Evolutionary conservation across 225 moss, liverwort and hornwort genomes (phyloP).

Genomic region (Bryum argenteum): DNA sequence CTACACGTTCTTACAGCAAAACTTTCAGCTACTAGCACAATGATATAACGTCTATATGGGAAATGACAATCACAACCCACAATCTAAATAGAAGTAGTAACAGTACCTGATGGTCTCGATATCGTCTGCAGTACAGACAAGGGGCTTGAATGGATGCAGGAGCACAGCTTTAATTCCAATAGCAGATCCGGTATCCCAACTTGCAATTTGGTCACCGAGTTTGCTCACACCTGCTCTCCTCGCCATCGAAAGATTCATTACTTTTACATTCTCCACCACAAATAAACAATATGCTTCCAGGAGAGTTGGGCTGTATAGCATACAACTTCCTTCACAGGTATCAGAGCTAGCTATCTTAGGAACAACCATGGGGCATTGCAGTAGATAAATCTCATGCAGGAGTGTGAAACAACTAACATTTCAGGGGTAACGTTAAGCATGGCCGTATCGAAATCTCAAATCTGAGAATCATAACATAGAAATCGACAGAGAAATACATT

Average conservation of each 20-base stretch:
- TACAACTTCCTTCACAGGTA: slow-evolving; percentile 5
- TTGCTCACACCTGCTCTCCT: slow-evolving; percentile 66
- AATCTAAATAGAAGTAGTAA: slow-evolving; percentile 29
- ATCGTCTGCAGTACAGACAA: slow-evolving; percentile 75
- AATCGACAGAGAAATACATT: slow-evolving; percentile 9
- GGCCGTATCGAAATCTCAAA: slow-evolving; percentile 6
- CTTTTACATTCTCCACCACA: slow-evolving; percentile 18
- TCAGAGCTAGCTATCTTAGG: background rate
- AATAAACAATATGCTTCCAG: background rate
- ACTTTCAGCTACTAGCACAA: too few species aligned
- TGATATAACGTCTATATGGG: slow-evolving; percentile 9
- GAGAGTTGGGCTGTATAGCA: background rate
- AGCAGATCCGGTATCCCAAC: slow-evolving; percentile 68
- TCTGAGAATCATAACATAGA: background rate
- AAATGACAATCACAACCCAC: background rate
- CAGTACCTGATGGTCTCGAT: slow-evolving; percentile 74
- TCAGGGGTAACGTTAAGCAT: slow-evolving; percentile 5
- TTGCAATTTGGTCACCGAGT: slow-evolving; percentile 74
- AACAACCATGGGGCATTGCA: slow-evolving; percentile 21
- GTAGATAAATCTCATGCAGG: background rate
- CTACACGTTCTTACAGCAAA: background rate
- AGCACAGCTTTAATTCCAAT: slow-evolving; percentile 74
- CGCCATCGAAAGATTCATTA: slow-evolving; percentile 21
- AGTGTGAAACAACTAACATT: slow-evolving; percentile 6
- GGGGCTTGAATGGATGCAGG: slow-evolving; percentile 72